Conservation (phyloP, 2,329 filamentous ascomycete genomes). For the Ophiostoma fasciatum region DNA sequence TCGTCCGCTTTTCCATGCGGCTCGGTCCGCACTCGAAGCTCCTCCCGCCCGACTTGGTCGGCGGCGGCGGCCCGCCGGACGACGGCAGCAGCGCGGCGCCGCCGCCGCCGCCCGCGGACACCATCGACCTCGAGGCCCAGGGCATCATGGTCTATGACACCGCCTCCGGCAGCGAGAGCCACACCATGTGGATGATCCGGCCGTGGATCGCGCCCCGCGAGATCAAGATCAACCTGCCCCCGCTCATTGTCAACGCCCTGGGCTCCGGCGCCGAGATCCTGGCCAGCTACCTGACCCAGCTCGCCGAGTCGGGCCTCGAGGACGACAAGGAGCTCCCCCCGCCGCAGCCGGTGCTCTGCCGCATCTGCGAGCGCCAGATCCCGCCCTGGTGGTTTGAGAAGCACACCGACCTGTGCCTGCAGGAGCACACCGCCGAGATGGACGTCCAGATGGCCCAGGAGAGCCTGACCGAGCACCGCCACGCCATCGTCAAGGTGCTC, state of each 20-base stretch:
- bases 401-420: slow-evolving; percentile 87
- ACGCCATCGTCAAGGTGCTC: slow-evolving; percentile 86
- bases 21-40: slow-evolving; percentile 57
- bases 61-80: slow-evolving; percentile 21
- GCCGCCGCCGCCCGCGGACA: slow-evolving; percentile 17
- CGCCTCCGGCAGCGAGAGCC: slow-evolving; percentile 70
- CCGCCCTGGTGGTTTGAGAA: slow-evolving; percentile 99
- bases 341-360: slow-evolving; percentile 75
- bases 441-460: slow-evolving; percentile 95
- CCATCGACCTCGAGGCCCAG: slow-evolving; percentile 79
- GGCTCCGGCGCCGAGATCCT: slow-evolving; percentile 91
- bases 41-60: slow-evolving; percentile 25
- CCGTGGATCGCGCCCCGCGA: slow-evolving; percentile 79
- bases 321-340: slow-evolving; percentile 65
- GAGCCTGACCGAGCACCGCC: slow-evolving; percentile 78
- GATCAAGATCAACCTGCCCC: slow-evolving; percentile 88
- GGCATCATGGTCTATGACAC: slow-evolving; percentile 97
- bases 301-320: slow-evolving; percentile 70
- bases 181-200: slow-evolving; percentile 99
- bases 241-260: slow-evolving; percentile 78
- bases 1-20: slow-evolving; percentile 64
- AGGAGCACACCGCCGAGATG: slow-evolving; percentile 94
- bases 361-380: slow-evolving; percentile 94
- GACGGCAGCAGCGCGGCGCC: slow-evolving; percentile 12
- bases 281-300: slow-evolving; percentile 77